phyloP scores from a whole-genome alignment of 2,329 filamentous ascomycete genomes.

The Cytospora leucostoma region DNA sequence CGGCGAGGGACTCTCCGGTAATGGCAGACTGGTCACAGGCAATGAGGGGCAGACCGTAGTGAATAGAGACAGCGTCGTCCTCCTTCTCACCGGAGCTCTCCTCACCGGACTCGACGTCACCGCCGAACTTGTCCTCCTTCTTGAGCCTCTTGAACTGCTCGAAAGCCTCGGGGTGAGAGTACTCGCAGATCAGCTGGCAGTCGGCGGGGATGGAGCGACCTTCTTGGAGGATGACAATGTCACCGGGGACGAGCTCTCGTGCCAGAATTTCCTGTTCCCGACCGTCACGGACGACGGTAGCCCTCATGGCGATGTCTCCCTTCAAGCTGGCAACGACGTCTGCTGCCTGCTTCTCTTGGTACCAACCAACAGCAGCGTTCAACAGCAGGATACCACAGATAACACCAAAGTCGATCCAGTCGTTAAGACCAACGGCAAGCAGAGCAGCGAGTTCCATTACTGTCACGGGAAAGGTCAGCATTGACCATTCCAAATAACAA shows the following conservation, averaged over 20 bases:
- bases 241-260: conserved; percentile 70
- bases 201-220: conserved; percentile 68
- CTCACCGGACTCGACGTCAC: conserved; percentile 32
- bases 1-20: conserved; percentile 77
- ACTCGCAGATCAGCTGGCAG: conserved; percentile 69
- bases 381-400: conserved; percentile 72
- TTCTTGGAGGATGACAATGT: conserved; percentile 71
- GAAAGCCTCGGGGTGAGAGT: conserved; percentile 61
- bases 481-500: not conserved
- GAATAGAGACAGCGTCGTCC: conserved; percentile 20
- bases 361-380: conserved; percentile 74
- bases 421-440: conserved; percentile 69
- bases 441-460: conserved; percentile 75
- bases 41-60: conserved; percentile 23
- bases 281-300: conserved; percentile 66
- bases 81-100: conserved; percentile 14
- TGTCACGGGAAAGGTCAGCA: conserved; percentile 33
- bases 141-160: conserved; percentile 50
- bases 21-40: conserved; percentile 52
- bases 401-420: conserved; percentile 75
- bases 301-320: conserved; percentile 75
- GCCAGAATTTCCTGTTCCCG: conserved; percentile 67
- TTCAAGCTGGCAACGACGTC: conserved; percentile 71
- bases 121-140: conserved; percentile 61
- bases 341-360: conserved; percentile 75